Evolutionary conservation across 2,329 filamentous ascomycete genomes (phyloP), one percentile per base, ranked within the genome.

Genomic region (Monilinia polystroma): DNA sequence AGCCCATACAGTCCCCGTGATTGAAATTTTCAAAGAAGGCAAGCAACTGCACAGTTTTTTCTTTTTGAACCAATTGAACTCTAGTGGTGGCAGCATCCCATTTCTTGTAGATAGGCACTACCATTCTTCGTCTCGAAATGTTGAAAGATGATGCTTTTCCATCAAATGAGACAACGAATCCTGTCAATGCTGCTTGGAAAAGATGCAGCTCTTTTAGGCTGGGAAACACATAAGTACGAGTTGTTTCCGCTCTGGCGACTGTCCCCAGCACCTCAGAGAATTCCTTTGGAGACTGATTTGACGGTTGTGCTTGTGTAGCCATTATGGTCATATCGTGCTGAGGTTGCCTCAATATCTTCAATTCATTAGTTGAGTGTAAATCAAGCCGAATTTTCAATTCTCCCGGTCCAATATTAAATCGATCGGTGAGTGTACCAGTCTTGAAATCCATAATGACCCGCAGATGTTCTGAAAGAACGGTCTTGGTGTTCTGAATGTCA

Each of bases 101-200:
- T 77, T 95, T 95, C 80, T 97, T 96, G 80, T 96, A 91, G 71
- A 97, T 94, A 0, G 92, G 92, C 20, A 96, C 92, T 16, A 97
- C 91, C 89, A 93, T 95, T 71, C 91, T 86, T 59, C 91, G 87
- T 41, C 93, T 87, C 1, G 93, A 88, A 71, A 97, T 96, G 67
- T 90, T 88, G 77, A 97, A 91, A 0, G 87, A 87, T 10, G 84
- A 82, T 7, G 92, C 92, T 63, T 91, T 78, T 8, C 87, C 87
- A 75, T 92, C 90, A 71, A 89, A 93, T 10, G 90, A 79, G 20
- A 97, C 91, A 35, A 82, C 82, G 77, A 90, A 96, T 0, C 93
- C 92, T 0, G 92, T 96, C 66, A 96, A 80, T 3, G 91, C 90
- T 59, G 83, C 81, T 76, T 97, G 86, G 77, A 97, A 96, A 10